Evolutionary conservation across 495 filamentous ascomycete species (phyloP), one percentile per base, ranked within the genome.

Genomic region (Aspergillus avenaceus): DNA sequence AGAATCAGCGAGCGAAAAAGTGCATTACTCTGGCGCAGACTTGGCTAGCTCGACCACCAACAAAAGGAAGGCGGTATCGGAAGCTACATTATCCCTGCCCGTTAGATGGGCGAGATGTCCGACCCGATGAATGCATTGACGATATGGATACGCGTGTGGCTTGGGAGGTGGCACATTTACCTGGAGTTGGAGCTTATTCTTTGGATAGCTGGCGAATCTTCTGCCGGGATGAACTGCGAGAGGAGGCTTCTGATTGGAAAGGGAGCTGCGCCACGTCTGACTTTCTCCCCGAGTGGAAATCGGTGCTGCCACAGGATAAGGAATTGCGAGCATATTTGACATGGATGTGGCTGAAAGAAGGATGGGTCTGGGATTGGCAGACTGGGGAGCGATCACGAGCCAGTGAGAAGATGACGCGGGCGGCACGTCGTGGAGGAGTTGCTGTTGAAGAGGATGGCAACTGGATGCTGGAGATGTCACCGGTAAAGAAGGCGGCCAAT

Each of bases 151-250:
- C 49, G 8, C 69, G 76, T 13, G 63, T 72, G 3, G 86, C 80
- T 5, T 95, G 90, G 86, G 92, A 97, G 56, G 83, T 96, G 49
- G 91, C 84, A 0, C 87, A 95, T 62, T 60, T 97, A 28, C 88
- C 91, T 0, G 85, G 87, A n/a, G 68, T 83, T 6, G 92, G 93
- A 2, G 78, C 83, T 1, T 97, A 97, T 65, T 88, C 91, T 0
- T 67, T 95, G 29, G 92, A 97, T 64, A 90, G 85, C 51, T 97
- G 90, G 89, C 79, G 93, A 4, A 96, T 97, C 47, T 97, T 97
- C 64, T 95, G 90, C 59, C 78, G 92, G 1, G 92, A 97, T 64
- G 75, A 76, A 38, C 62, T 96, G 25, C 74, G 90, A 2, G 84
- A 80, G 0, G 49, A 80, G 18, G 82, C 82, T 7, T 57, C 64